Evolutionary conservation across 768 basidiomycete species (phyloP).

Genomic region (Boletus sp.): DNA sequence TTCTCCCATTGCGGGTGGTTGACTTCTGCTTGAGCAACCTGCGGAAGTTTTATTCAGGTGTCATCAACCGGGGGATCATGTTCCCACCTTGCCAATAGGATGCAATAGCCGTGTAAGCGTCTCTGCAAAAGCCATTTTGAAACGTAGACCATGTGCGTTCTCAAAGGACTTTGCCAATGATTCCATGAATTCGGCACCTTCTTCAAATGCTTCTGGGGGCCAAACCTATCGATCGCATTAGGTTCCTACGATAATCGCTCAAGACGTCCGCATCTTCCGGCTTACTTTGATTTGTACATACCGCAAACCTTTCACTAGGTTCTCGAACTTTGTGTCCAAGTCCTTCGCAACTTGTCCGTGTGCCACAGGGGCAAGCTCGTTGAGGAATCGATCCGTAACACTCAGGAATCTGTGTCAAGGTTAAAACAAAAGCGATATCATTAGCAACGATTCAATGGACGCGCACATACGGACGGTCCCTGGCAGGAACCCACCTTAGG

Average conservation of each 20-base stretch:
- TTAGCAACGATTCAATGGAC: not conserved
- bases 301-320: conserved; percentile 76
- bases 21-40: conserved; percentile 95
- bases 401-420: conserved; percentile 66
- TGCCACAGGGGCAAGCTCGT: conserved; percentile 72
- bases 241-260: not conserved
- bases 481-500: conserved; percentile 54
- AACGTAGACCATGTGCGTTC: conserved; percentile 75
- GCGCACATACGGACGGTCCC: not conserved
- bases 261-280: not conserved
- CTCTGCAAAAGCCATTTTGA: conserved; percentile 87
- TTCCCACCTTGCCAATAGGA: conserved; percentile 77
- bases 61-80: not conserved
- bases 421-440: not conserved
- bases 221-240: conserved; percentile 59
- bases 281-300: conserved; percentile 80
- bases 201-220: conserved; percentile 91
- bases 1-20: conserved; percentile 95
- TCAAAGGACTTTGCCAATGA: conserved; percentile 79
- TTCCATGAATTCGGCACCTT: conserved; percentile 89
- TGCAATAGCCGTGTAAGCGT: conserved; percentile 74
- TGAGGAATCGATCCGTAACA: conserved; percentile 89
- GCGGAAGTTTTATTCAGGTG: not conserved
- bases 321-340: conserved; percentile 78
- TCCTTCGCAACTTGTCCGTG: conserved; percentile 80